Percentiles rank a stretch among this genome's conserved stretches.
Conservation (phyloP, 495 filamentous ascomycete genomes). For the Tuber brumale region DNA sequence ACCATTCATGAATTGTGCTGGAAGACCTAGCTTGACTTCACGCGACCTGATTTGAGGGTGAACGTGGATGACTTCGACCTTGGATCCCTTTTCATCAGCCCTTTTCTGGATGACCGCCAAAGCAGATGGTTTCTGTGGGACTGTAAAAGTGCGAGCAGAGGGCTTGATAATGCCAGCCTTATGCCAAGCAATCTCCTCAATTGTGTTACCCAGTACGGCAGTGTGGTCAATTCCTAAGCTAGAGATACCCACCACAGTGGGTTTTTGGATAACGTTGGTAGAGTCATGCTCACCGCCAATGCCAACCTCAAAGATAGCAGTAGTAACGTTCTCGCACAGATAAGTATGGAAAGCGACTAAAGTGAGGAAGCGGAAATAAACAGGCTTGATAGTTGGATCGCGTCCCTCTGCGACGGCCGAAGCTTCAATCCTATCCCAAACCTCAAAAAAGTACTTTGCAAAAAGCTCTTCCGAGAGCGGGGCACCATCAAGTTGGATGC, state of each 20-base stretch:
- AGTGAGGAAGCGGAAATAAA: constrained; percentile 85
- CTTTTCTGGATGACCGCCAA: constrained; percentile 62
- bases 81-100: constrained; percentile 56
- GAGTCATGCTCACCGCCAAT: constrained; percentile 90
- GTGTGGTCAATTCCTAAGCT: constrained; percentile 89
- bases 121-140: constrained; percentile 61
- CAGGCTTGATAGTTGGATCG: constrained; percentile 57
- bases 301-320: constrained; percentile 84
- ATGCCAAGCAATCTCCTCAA: constrained; percentile 94
- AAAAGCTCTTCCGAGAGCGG: constrained; percentile 52
- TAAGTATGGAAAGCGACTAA: constrained; percentile 87
- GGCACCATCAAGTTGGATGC: constrained; percentile 55
- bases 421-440: constrained; percentile 54
- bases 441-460: constrained; percentile 57
- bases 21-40: constrained; percentile 63
- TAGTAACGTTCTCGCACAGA: constrained; percentile 68
- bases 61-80: constrained; percentile 55
- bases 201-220: constrained; percentile 67
- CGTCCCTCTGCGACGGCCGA: constrained; percentile 46
- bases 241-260: constrained; percentile 68
- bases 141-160: constrained; percentile 62
- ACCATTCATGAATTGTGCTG: constrained; percentile 73
- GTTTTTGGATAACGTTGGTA: constrained; percentile 78
- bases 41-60: constrained; percentile 56
- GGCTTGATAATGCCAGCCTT: constrained; percentile 88